Evolutionary conservation across 2,329 filamentous ascomycete genomes (phyloP), one percentile per base, ranked within the genome.

Genomic region (Aureobasidium zeae): DNA sequence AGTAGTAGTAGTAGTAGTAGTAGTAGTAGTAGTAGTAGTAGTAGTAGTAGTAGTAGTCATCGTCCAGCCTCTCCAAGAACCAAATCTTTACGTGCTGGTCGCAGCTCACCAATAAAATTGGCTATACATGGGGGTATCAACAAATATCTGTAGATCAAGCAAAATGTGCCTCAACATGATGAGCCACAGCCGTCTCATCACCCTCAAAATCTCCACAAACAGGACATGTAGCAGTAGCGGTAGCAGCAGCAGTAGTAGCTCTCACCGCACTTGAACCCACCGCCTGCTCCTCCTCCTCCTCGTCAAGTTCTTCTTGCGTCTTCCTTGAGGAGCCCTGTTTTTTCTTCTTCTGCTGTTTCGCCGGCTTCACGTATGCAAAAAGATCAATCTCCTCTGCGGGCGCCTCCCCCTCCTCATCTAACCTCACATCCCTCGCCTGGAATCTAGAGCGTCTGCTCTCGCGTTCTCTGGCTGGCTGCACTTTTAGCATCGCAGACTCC

Each of bases 151-250:
- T n/a, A 10, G 11, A 30, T 41, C 37, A 41, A 25, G 48, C 64
- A 43, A 81, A 78, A 55, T 81, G 77, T 3, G 54, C 58, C 19
- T 75, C 73, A 47, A 85, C 77, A 53, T 86, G 81, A 59, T 80
- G 71, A 8, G 74, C 74, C 8, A 86, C 78, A 7, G 81, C 81
- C 1, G 66, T 64, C 53, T 81, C 80, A 51, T 86, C 81, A 1
- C 81, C 81, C 51, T 80, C 71, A 57, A 85, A 86, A 0, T 55
- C 61, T 3, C 69, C 69, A 55, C 81, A 86, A 1, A 86, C 75
- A 0, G 81, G 81, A 56, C 81, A 86, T 20, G 49, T 60, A 39
- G 52, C 56, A 2, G 35, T 46, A 45, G 60, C 52, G 28, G 57
- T 53, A 15, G 31, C 39, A 15, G 35, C 51, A 22, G 35, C 41